Conservation (phyloP, 2,329 filamentous ascomycete genomes). For the Zarea fungicola region DNA sequence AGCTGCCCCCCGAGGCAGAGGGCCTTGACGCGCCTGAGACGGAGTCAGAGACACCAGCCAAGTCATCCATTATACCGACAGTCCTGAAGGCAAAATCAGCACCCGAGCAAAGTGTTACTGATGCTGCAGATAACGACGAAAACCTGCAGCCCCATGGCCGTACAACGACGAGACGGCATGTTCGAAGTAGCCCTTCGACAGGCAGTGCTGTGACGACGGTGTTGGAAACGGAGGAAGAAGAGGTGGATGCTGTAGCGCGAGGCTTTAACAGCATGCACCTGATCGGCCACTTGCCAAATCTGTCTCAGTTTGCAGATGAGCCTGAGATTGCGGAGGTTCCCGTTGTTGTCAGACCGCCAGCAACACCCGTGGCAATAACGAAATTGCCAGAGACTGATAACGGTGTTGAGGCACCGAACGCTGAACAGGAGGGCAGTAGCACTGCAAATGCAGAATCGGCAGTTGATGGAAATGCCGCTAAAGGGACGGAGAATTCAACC, state of each 20-base stretch:
- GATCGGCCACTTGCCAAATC: slow-evolving; percentile 26
- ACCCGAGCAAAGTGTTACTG: slow-evolving; percentile 20
- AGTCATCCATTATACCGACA: slow-evolving; percentile 18
- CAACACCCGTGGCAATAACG: neutral
- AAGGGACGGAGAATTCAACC: neutral
- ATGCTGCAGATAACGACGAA: slow-evolving; percentile 37
- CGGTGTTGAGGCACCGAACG: neutral
- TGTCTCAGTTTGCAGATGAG: slow-evolving; percentile 29
- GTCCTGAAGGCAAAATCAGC: slow-evolving; percentile 32
- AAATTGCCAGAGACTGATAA: neutral
- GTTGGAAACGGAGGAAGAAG: slow-evolving; percentile 76
- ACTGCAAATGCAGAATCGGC: slow-evolving; percentile 19
- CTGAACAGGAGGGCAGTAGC: slow-evolving; percentile 16
- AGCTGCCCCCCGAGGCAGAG: slow-evolving; percentile 87
- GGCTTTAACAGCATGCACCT: slow-evolving; percentile 44
- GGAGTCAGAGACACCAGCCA: slow-evolving; percentile 37
- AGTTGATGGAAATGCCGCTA: slow-evolving; percentile 6
- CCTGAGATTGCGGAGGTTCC: slow-evolving; percentile 35
- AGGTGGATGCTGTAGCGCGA: slow-evolving; percentile 42
- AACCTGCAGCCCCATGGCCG: slow-evolving; percentile 48
- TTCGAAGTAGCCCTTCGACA: slow-evolving; percentile 72
- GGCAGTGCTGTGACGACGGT: slow-evolving; percentile 77
- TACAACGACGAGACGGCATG: slow-evolving; percentile 76
- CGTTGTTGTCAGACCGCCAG: slow-evolving; percentile 30
- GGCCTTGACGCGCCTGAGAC: slow-evolving; percentile 56